These are phyloP conservation scores for Colletotrichum navitas DNA, from an alignment of 2,329 filamentous ascomycete genomes.

Conservation along the genomic window DNA sequence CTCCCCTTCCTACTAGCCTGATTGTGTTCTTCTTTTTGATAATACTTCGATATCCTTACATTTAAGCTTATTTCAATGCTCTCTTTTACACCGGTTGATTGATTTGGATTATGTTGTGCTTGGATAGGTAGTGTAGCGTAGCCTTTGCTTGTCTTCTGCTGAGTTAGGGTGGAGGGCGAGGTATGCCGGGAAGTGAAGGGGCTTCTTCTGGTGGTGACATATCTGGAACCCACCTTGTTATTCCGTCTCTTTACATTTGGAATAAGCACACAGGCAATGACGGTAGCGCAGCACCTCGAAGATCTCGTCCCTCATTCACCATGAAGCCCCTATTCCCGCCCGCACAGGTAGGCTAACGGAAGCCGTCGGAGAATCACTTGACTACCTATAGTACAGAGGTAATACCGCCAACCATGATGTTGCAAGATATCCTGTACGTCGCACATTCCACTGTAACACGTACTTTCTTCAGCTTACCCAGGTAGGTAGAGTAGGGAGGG, in stretches of 20 bases:
- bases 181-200: background rate
- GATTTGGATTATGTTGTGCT: background rate
- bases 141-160: background rate
- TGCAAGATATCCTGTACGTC: background rate
- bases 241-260: background rate
- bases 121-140: background rate
- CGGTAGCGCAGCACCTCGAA: background rate
- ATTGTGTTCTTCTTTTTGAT: background rate
- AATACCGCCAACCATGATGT: too few species aligned
- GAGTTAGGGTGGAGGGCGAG: background rate
- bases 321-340: too few species aligned
- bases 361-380: too few species aligned
- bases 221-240: fast-evolving
- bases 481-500: background rate
- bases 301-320: background rate
- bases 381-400: too few species aligned
- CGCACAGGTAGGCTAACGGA: too few species aligned
- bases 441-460: too few species aligned
- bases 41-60: too few species aligned
- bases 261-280: background rate
- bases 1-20: too few species aligned
- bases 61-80: too few species aligned
- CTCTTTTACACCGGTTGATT: too few species aligned
- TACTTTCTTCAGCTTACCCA: background rate
- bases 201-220: background rate